Evolutionary conservation across 1,284 basidiomycete species (phyloP), one percentile per base, ranked within the genome.

Genomic region (Takashimella koratensis): DNA sequence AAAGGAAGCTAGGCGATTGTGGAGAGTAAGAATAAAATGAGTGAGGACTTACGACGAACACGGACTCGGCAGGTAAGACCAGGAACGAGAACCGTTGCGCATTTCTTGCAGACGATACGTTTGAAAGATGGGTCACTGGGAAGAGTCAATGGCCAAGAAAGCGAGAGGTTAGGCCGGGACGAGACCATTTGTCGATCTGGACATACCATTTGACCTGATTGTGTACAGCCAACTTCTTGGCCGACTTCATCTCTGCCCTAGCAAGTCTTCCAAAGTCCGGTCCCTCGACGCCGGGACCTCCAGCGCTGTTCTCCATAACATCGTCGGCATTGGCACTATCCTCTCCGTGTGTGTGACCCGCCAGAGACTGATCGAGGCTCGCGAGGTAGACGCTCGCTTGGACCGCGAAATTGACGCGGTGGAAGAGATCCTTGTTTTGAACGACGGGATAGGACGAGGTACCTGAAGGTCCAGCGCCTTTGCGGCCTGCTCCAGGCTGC

Each of bases 311-410:
- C 36, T 39, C 22, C 12, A 43, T 22, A n/a, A 40, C 2, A 40
- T 54, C 52, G 3, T 51, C 43, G 5, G 58, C 61, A 24, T 54
- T 58, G 0, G 52, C 27, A 30, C 63, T 16, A 36, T 64, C 30
- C 60, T 58, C 42, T 66, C 59, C n/a, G 49, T 43, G 49, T 64
- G 53, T 12, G 36, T 24, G 16, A 46, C 47, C n/a, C 49, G 12
- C 3, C 30, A 25, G 16, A 36, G 2, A 56, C 43, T 24, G 6
- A 10, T 36, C 39, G 8, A 71, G 64, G 22, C 62, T 52, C 25
- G 72, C 68, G 2, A 75, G 58, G 47, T 65, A 66, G 25, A 69
- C 51, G 23, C 65, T 62, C 24, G 71, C 68, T 56, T 75, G 73
- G 44, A 67, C 53, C 6, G 70, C 62, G 54, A 62, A 75, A 49